phyloP scores from a whole-genome alignment of 305 asterid genomes.

The Fraxinus greggii region DNA sequence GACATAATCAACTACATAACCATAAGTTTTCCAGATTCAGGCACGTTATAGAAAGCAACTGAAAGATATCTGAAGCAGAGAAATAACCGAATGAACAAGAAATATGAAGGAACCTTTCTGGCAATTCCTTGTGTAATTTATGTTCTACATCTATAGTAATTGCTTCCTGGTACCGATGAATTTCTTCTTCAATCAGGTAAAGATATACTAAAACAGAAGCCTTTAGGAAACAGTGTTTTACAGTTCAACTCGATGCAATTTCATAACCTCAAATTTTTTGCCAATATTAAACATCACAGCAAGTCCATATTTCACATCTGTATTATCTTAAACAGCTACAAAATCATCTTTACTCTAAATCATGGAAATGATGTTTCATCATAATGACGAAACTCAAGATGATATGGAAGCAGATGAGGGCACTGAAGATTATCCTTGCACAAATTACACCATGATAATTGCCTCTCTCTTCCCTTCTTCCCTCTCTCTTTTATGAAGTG shows the following conservation, averaged over 20 bases:
- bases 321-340: neutral
- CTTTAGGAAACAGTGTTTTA: neutral
- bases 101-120: neutral
- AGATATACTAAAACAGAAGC: neutral
- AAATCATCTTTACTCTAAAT: neutral
- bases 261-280: neutral
- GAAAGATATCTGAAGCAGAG: neutral
- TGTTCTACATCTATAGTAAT: neutral
- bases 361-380: neutral
- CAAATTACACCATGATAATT: neutral
- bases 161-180: neutral
- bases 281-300: neutral
- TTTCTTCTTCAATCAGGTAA: neutral
- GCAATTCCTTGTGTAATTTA: neutral
- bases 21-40: constrained; percentile 1
- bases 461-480: neutral
- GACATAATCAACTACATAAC: constrained; percentile 6
- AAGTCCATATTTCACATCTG: neutral
- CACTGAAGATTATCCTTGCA: neutral
- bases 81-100: neutral
- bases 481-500: neutral
- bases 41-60: neutral
- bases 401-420: neutral
- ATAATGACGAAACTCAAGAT: neutral
- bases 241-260: neutral